Evolutionary conservation across 2,329 filamentous ascomycete species (phyloP).

Genomic region (Alternaria arborescens): DNA sequence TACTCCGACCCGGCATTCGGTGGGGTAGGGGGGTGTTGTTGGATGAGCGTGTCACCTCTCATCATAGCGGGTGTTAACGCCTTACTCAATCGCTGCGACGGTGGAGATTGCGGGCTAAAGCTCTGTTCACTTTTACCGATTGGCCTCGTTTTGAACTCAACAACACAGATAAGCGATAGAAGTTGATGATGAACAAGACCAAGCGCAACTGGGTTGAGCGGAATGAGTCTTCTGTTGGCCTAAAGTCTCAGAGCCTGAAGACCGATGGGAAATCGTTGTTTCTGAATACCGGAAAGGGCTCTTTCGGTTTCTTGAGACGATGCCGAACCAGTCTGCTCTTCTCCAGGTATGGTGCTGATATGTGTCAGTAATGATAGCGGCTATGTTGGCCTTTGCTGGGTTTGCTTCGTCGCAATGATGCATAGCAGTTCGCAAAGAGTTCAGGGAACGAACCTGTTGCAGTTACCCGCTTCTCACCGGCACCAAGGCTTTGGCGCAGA

Average conservation of each 20-base stretch:
- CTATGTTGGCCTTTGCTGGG: slow-evolving; percentile 30
- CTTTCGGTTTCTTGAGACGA: slow-evolving; percentile 28
- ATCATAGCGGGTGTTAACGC: slow-evolving; percentile 32
- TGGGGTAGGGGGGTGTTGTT: slow-evolving; percentile 50
- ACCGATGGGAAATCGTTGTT: slow-evolving; percentile 13
- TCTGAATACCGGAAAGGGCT: background rate
- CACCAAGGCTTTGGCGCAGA: slow-evolving; percentile 27
- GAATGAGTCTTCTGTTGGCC: slow-evolving; percentile 6
- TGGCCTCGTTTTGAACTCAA: slow-evolving; percentile 19
- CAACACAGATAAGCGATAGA: slow-evolving; percentile 16
- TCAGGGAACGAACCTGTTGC: slow-evolving; percentile 46
- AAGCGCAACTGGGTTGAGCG: background rate
- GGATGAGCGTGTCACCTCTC: slow-evolving; percentile 47
- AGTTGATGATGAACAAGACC: slow-evolving; percentile 6
- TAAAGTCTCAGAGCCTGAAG: slow-evolving; percentile 14
- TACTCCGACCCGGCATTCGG: slow-evolving; percentile 43
- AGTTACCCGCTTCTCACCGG: slow-evolving; percentile 46
- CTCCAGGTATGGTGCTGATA: slow-evolving; percentile 30
- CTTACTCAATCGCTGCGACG: slow-evolving; percentile 15
- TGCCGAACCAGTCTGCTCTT: slow-evolving; percentile 16
- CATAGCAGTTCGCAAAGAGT: slow-evolving; percentile 40
- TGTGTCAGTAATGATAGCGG: slow-evolving; percentile 37
- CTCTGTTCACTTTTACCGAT: slow-evolving; percentile 13
- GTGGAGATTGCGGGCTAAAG: slow-evolving; percentile 11
- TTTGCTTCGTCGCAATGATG: slow-evolving; percentile 47